These are phyloP conservation scores for Xylariaceae sp. DNA, from an alignment of 2,329 filamentous ascomycete genomes.

Conservation along the genomic window DNA sequence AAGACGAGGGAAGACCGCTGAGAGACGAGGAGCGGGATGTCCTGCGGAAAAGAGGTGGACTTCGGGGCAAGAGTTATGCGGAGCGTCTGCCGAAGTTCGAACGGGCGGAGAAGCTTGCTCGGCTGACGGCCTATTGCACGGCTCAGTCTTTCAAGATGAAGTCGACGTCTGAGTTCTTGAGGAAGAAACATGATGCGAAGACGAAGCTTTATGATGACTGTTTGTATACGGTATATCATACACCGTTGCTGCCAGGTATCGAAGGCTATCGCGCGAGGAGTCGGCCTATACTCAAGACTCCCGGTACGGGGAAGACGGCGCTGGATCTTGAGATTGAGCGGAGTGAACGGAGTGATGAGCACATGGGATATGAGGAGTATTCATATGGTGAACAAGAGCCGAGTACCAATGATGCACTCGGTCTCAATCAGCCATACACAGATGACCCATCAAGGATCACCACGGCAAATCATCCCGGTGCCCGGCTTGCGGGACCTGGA, in stretches of 20 bases:
- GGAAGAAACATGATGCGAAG: constrained; percentile 79
- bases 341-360: constrained; percentile 81
- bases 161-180: constrained; percentile 80
- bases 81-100: constrained; percentile 86
- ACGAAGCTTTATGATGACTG: constrained; percentile 98
- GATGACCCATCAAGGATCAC: constrained; percentile 12
- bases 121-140: constrained; percentile 93
- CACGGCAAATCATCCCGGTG: constrained; percentile 4
- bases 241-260: constrained; percentile 77
- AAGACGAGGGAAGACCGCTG: constrained; percentile 55
- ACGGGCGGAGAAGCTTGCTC: constrained; percentile 77
- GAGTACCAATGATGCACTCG: constrained; percentile 26
- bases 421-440: constrained; percentile 18
- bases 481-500: constrained; percentile 38
- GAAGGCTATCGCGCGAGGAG: constrained; percentile 87
- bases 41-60: constrained; percentile 56
- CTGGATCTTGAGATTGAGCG: constrained; percentile 94
- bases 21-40: constrained; percentile 64
- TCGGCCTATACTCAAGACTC: constrained; percentile 85
- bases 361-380: constrained; percentile 82
- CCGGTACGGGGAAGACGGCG: constrained; percentile 81
- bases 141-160: constrained; percentile 90
- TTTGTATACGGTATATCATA: constrained; percentile 89
- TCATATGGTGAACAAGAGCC: constrained; percentile 45
- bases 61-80: constrained; percentile 80